A percentile compares a stretch with the other conserved stretches of the same genome.
Conservation (phyloP, 2,329 filamentous ascomycete genomes). For the Ophiostoma populinum region DNA sequence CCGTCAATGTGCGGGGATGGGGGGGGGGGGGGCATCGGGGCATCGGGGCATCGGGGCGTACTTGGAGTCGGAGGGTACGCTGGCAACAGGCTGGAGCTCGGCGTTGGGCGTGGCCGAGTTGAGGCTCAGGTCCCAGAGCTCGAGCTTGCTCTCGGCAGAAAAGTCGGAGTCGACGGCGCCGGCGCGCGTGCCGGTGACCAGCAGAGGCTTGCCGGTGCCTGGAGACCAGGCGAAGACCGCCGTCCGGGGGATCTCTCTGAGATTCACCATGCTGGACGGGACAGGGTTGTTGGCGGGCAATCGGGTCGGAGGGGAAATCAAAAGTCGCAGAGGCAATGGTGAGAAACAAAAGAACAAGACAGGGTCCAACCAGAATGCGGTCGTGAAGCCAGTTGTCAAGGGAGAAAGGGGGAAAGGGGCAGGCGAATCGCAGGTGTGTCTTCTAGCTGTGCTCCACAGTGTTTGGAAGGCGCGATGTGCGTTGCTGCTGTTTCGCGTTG, state of each 20-base stretch:
- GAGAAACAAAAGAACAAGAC: background rate
- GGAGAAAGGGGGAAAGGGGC: background rate
- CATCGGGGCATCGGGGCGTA: too few relatives aligned
- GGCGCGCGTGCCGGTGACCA: constrained; percentile 86
- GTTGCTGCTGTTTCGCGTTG: background rate
- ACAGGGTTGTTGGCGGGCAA: too few relatives aligned
- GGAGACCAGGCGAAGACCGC: constrained; percentile 96
- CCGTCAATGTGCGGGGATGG: background rate
- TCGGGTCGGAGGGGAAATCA: too few relatives aligned
- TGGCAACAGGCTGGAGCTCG: constrained; percentile 73
- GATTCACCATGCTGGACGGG: constrained; percentile 59
- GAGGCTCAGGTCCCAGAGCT: constrained; percentile 86
- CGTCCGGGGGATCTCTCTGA: constrained; percentile 91
- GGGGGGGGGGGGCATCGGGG: too few relatives aligned
- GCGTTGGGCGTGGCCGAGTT: constrained; percentile 58
- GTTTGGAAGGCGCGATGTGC: background rate
- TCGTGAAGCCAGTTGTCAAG: background rate
- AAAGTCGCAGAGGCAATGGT: background rate
- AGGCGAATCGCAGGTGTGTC: constrained; percentile 1
- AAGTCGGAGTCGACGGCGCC: constrained; percentile 95
- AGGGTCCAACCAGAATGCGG: too few relatives aligned
- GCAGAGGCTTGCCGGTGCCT: constrained; percentile 56
- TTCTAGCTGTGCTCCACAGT: constrained; percentile 1
- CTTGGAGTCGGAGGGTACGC: constrained; percentile 79
- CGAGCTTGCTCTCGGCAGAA: constrained; percentile 89